Evolutionary conservation across 345 rosid species (phyloP).

Genomic region (Brassica napus): DNA sequence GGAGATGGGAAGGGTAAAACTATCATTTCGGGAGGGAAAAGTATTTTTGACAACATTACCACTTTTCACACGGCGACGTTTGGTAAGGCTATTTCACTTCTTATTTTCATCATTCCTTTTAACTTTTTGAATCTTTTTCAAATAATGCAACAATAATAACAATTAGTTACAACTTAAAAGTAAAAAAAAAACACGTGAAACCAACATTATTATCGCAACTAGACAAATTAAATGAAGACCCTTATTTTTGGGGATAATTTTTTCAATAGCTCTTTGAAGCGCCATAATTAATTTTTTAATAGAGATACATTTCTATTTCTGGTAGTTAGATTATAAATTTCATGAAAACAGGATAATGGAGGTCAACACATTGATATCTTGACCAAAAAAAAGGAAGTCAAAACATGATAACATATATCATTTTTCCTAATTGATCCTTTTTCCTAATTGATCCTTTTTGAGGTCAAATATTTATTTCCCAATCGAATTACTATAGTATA

Average conservation of each 20-base stretch:
- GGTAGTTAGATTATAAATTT: conserved; percentile 13
- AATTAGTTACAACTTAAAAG: conserved; percentile 6
- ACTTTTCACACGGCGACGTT: conserved; percentile 96
- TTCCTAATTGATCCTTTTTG: not conserved
- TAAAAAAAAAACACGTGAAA: conserved; percentile 2
- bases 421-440: not conserved
- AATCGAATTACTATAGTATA: not conserved
- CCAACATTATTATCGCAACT: not conserved
- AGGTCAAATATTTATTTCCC: not conserved
- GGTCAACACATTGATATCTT: conserved; percentile 24
- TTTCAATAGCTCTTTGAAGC: not conserved
- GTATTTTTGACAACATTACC: conserved; percentile 58
- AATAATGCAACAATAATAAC: conserved; percentile 13
- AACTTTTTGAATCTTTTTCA: not conserved
- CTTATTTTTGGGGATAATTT: not conserved
- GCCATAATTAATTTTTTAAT: not conserved
- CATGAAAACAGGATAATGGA: not conserved
- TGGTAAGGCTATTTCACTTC: conserved; percentile 47
- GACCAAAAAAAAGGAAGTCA: conserved; percentile 7
- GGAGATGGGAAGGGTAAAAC: conserved; percentile 94
- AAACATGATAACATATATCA: conserved; percentile 11
- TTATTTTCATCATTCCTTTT: not conserved
- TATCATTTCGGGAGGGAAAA: conserved; percentile 66
- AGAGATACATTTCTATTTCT: not conserved
- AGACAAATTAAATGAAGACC: not conserved